Evolutionary conservation across 768 basidiomycete species (phyloP), one percentile per base, ranked within the genome.

Genomic region (Coprinellus micaceus): DNA sequence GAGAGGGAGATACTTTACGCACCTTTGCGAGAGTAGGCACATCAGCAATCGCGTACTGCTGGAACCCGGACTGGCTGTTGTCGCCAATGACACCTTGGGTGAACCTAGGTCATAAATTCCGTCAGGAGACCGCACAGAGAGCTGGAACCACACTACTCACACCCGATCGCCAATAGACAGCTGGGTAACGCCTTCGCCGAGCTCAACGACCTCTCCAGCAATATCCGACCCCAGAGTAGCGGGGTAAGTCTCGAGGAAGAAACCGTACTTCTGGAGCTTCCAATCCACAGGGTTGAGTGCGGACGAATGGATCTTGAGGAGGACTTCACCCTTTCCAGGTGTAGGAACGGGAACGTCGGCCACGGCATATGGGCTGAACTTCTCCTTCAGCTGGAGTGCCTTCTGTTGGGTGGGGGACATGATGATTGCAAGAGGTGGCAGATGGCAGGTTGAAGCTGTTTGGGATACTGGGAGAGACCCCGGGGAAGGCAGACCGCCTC

Each of bases 241-340:
- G 12, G 79, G 83, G 57, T 68, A 83, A 17, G 71, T 60, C 19
- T 71, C 68, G 39, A 76, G 64, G 53, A 73, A 72, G 26, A 70
- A 60, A 1, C 72, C 74, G 48, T 68, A 68, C 49, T 67, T 73
- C 55, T 78, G 78, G 25, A 81, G 71, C 62, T 81, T 81, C 67
- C 80, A 80, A 57, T 84, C 83, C 44, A 77, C 58, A 11, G 81
- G 82, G 61, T 83, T 81, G 10, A 83, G 70, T 1, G 70, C 77
- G 3, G 67, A 61, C 0, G 76, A 60, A 33, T 71, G 60, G 45
- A 78, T 54, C 57, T 75, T 72, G 53, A 81, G 67, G 47, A 82
- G 67, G 10, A 81, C 56, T 12, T 65, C 58, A 2, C 54, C 51
- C 60, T 74, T 54, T 4, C 56, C 60, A 4, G 58, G 25, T 6